These are phyloP conservation scores for Cordyceps pruinosa DNA, from an alignment of 2,329 filamentous ascomycete species.

Conservation along the genomic window DNA sequence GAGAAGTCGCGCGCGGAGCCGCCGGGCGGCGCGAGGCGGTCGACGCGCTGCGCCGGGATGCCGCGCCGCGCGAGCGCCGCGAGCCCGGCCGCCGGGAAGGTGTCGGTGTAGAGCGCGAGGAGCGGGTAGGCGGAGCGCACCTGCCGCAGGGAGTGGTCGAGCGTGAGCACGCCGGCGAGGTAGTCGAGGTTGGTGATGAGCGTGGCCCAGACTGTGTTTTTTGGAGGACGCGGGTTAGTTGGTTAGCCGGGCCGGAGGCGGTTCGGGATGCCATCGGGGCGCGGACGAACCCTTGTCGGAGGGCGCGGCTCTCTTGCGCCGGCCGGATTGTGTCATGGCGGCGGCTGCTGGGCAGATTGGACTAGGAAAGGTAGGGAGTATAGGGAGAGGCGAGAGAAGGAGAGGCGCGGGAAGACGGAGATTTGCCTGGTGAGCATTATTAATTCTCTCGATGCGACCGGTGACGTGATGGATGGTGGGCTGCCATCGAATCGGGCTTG, in stretches of 20 bases:
- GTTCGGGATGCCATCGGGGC: not conserved
- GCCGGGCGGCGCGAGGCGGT: conserved; percentile 62
- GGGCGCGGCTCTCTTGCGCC: not conserved
- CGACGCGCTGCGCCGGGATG: conserved; percentile 63
- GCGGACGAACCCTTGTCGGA: not conserved
- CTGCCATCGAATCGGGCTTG: not conserved
- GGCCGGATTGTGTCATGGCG: not conserved
- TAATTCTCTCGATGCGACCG: not conserved
- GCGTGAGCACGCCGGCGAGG: conserved; percentile 73
- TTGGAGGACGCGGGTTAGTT: not conserved
- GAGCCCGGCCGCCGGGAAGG: conserved; percentile 62
- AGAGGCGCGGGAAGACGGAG: not conserved
- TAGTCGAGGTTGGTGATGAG: conserved; percentile 81
- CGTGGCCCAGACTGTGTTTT: conserved; percentile 67
- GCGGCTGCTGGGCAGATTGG: not conserved
- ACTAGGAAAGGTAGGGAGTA: not conserved
- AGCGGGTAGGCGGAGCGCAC: conserved; percentile 65
- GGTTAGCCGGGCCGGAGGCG: too few relatives aligned
- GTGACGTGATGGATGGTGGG: not conserved
- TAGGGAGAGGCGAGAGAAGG: not conserved
- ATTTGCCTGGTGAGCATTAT: not conserved
- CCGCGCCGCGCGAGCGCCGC: conserved; percentile 60
- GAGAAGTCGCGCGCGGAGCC: conserved; percentile 57
- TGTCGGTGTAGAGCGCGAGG: conserved; percentile 74
- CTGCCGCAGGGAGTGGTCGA: conserved; percentile 67